phyloP scores from a whole-genome alignment of 768 basidiomycete species.

The Suillus luteus region DNA sequence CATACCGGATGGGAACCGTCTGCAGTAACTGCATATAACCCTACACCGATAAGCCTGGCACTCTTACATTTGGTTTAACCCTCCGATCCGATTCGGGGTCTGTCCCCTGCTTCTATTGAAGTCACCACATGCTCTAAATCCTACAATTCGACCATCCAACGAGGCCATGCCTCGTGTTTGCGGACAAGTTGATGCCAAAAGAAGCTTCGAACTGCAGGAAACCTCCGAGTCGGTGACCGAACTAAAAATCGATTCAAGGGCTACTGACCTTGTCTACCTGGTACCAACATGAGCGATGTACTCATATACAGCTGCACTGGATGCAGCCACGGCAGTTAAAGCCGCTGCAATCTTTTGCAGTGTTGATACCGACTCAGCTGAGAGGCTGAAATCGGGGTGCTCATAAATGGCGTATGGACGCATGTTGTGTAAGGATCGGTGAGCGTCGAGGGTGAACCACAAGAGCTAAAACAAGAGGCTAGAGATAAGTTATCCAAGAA shows the following conservation, averaged over 20 bases:
- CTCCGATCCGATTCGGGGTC: no score
- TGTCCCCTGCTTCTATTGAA: constrained; percentile 1
- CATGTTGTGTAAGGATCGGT: constrained; percentile 19
- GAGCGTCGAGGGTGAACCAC: not conserved
- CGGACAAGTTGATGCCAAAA: not conserved
- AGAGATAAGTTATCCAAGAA: not conserved
- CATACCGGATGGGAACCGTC: not conserved
- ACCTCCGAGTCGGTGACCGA: not conserved
- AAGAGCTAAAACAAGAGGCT: constrained; percentile 6
- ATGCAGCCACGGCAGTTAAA: constrained; percentile 34
- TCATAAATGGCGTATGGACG: constrained; percentile 35
- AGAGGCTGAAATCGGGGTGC: constrained; percentile 33
- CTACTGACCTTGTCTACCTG: constrained; percentile 22
- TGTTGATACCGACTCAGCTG: constrained; percentile 24
- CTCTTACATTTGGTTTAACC: not conserved
- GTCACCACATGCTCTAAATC: not conserved
- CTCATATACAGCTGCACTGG: constrained; percentile 34
- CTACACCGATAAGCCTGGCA: not conserved
- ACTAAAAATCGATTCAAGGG: no score
- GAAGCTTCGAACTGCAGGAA: not conserved
- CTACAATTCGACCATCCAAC: not conserved
- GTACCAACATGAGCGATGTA: constrained; percentile 22
- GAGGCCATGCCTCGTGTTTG: not conserved
- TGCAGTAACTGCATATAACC: not conserved
- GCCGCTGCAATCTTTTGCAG: constrained; percentile 29